A percentile compares a stretch with the other conserved stretches of the same genome.
Evolutionary conservation across 73 alveolate species (phyloP).

Genomic region (Blepharisma japonicum): DNA sequence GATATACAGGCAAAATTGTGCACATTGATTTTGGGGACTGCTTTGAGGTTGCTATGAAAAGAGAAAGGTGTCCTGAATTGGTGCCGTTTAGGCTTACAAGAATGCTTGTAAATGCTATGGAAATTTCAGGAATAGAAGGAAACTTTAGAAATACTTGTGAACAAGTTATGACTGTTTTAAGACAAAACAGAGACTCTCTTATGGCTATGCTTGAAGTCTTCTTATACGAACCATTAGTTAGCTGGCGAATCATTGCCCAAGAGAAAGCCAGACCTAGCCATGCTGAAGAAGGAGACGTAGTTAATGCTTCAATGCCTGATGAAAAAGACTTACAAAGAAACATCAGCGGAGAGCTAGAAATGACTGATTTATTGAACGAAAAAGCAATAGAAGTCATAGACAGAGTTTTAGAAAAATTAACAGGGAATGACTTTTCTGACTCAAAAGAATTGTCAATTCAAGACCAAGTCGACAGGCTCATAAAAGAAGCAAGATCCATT

Average conservation of each 20-base stretch:
- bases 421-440: conserved; percentile 54
- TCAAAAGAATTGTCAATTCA: conserved; percentile 68
- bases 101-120: conserved; percentile 99
- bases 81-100: conserved; percentile 98
- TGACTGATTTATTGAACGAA: conserved; percentile 26
- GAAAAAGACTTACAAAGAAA: conserved; percentile 32
- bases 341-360: conserved; percentile 26
- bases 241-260: conserved; percentile 90
- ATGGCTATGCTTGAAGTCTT: conserved; percentile 97
- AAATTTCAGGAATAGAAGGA: conserved; percentile 98
- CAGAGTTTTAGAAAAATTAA: conserved; percentile 45
- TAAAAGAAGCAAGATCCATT: conserved; percentile 86
- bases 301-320: conserved; percentile 14
- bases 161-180: conserved; percentile 89
- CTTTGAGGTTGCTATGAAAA: conserved; percentile 96
- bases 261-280: conserved; percentile 53
- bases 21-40: conserved; percentile 99
- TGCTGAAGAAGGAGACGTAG: conserved; percentile 33
- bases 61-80: conserved; percentile 98
- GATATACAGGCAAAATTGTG: conserved; percentile 88
- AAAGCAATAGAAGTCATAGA: conserved; percentile 59
- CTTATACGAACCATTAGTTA: conserved; percentile 95
- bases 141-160: conserved; percentile 96
- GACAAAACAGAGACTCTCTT: conserved; percentile 93
- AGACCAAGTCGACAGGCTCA: conserved; percentile 79